Evolutionary conservation across 2,329 filamentous ascomycete species (phyloP).

Genomic region (Apiospora hydei): DNA sequence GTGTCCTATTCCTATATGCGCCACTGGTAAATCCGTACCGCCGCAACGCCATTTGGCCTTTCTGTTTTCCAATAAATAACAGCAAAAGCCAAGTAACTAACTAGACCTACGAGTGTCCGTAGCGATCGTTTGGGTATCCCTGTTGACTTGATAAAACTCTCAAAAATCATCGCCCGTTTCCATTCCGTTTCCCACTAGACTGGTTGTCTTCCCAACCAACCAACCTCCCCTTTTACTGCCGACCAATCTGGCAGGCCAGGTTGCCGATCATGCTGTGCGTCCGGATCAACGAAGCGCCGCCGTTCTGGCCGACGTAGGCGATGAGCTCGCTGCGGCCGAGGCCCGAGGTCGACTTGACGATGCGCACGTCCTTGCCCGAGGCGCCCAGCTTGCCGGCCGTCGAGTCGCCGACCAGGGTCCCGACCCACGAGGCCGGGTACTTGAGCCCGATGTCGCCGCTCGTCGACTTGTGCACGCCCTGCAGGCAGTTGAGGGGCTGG

Average conservation of each 20-base stretch:
- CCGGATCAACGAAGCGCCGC: conserved; percentile 41
- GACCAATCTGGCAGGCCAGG: conserved; percentile 36
- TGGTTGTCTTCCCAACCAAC: too few relatives aligned
- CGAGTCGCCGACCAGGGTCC: conserved; percentile 48
- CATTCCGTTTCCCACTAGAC: not conserved
- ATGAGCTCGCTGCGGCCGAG: conserved; percentile 44
- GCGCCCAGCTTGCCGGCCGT: conserved; percentile 50
- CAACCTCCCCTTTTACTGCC: not conserved
- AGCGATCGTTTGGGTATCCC: conserved; percentile 18
- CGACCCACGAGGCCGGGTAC: conserved; percentile 60
- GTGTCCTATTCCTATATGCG: not conserved
- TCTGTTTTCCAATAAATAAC: not conserved
- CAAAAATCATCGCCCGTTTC: not conserved
- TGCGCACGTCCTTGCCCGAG: conserved; percentile 51
- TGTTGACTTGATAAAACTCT: not conserved
- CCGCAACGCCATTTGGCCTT: not conserved
- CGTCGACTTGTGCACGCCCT: conserved; percentile 51
- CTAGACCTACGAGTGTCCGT: conserved; percentile 10
- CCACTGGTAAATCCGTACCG: not conserved
- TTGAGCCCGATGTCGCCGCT: conserved; percentile 51
- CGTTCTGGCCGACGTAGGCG: conserved; percentile 52
- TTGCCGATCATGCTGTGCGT: conserved; percentile 42
- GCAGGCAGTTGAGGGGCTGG: conserved; percentile 46
- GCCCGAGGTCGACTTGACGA: conserved; percentile 42
- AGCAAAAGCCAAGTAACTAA: not conserved